Conservation (phyloP, 345 rosid species). For the Rhizophora apiculata region DNA sequence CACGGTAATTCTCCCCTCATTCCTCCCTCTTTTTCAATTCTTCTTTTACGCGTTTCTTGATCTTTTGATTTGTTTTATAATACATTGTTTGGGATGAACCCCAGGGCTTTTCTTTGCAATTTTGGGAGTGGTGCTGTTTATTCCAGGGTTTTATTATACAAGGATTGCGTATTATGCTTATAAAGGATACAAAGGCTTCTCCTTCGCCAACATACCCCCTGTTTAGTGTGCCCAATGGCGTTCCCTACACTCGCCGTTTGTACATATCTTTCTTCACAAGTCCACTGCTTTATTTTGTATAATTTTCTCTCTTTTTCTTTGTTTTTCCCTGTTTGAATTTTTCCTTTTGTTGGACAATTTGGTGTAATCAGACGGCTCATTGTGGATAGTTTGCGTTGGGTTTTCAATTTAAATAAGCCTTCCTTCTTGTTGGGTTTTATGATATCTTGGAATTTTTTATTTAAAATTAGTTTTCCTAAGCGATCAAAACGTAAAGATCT, state of each 20-base stretch:
- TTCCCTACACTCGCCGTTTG: neutral
- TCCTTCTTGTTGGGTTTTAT: too few relatives aligned
- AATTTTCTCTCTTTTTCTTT: neutral
- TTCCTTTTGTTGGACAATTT: too few relatives aligned
- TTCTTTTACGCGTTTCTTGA: neutral
- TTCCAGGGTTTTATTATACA: conserved; percentile 90
- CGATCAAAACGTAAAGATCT: too few relatives aligned
- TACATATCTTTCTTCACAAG: conserved; percentile 8
- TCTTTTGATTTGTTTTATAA: neutral
- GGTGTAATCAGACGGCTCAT: too few relatives aligned
- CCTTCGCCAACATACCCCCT: conserved; percentile 87
- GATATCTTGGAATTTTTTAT: too few relatives aligned
- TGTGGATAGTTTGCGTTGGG: too few relatives aligned
- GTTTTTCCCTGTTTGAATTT: too few relatives aligned
- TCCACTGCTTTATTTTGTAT: neutral
- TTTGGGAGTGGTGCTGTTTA: conserved; percentile 76
- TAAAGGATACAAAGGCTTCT: conserved; percentile 95
- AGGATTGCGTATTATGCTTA: conserved; percentile 93
- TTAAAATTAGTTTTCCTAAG: too few relatives aligned
- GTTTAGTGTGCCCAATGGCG: conserved; percentile 29
- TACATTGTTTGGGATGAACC: conserved; percentile 4
- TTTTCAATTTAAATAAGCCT: too few relatives aligned
- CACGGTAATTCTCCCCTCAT: conserved; percentile 43
- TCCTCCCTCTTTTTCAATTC: neutral
- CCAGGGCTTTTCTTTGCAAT: conserved; percentile 87